Evolutionary conservation across 345 rosid genomes (phyloP).

Genomic region (Lagerstroemia speciosa): DNA sequence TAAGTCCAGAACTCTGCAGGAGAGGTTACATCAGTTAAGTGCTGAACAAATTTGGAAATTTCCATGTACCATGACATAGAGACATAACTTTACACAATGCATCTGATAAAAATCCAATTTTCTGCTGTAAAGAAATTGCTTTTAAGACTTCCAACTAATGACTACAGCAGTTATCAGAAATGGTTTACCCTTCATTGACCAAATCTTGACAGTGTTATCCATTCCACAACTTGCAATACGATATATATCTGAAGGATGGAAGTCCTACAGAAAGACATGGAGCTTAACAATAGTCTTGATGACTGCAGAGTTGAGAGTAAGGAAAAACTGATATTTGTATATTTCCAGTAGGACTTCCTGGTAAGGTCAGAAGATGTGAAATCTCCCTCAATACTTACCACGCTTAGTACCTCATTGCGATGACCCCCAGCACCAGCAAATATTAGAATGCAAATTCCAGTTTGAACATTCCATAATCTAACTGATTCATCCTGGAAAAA

Average conservation of each 20-base stretch:
- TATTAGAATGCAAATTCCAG: slow-evolving; percentile 90
- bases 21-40: background rate
- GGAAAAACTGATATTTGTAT: background rate
- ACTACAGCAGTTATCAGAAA: background rate
- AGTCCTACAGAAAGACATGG: slow-evolving; percentile 48
- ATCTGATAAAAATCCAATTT: background rate
- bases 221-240: slow-evolving; percentile 93
- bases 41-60: background rate
- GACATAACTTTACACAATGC: background rate
- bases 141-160: slow-evolving; percentile 1
- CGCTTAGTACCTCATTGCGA: slow-evolving; percentile 94
- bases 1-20: slow-evolving; percentile 85
- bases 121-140: background rate
- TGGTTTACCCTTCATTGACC: slow-evolving; percentile 90
- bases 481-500: slow-evolving; percentile 82
- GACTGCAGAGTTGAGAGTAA: background rate
- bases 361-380: background rate
- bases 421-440: slow-evolving; percentile 99
- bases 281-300: background rate
- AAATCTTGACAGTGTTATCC: slow-evolving; percentile 89
- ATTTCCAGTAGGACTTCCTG: background rate
- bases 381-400: slow-evolving; percentile 36
- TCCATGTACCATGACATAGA: background rate
- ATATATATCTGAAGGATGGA: slow-evolving; percentile 81
- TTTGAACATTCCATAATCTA: slow-evolving; percentile 90